Evolutionary conservation across 176 grass and related monocot genomes (phyloP), one percentile per base, ranked within the genome.

Genomic region (Rhynchospora breviuscula): DNA sequence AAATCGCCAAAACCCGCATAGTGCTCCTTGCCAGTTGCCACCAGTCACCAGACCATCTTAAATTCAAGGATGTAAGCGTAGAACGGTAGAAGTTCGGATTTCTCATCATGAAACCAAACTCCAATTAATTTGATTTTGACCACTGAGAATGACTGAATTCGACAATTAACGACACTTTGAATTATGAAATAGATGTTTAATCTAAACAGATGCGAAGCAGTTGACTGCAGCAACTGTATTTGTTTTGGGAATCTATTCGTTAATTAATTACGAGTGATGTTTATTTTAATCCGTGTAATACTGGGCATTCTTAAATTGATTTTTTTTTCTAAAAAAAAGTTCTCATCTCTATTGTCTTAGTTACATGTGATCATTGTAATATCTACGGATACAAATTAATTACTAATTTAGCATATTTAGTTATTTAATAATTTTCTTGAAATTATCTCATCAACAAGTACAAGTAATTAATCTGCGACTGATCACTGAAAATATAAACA

Each of bases 161-260:
- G 47, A 75, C 71, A 75, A 75, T 75, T 75, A 75, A 75, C 46
- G 13, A 75, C 45, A 29, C 21, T 75, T 75, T 73, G 43, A 75
- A 53, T 75, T 75, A 29, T 14, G 47, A 75, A 75, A 75, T 10
- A 75, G 71, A 51, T 26, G 10, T 53, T 75, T 15, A 53, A 22
- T 53, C 44, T 48, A 2, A 71, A 14, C 19, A 40, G 22, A 22
- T 48, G 3, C 13, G 12, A 44, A 44, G 17, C 33, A 44, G 33
- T 18, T 72, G 67, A 17, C 40, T 0, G 9, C 43, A 4, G 3
- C 65, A 67, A 67, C 14, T 67, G 6, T 43, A 12, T 67, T 67
- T 11, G 23, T 64, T 64, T 64, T 3, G 26, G 10, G 62, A 64
- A 64, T 22, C 21, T 64, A 5, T 64, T 19, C 21, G 22, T 12